A percentile compares a stretch with the other conserved stretches of the same genome.
Conservation (phyloP, 495 filamentous ascomycete species). For the Penicillium herquei region DNA sequence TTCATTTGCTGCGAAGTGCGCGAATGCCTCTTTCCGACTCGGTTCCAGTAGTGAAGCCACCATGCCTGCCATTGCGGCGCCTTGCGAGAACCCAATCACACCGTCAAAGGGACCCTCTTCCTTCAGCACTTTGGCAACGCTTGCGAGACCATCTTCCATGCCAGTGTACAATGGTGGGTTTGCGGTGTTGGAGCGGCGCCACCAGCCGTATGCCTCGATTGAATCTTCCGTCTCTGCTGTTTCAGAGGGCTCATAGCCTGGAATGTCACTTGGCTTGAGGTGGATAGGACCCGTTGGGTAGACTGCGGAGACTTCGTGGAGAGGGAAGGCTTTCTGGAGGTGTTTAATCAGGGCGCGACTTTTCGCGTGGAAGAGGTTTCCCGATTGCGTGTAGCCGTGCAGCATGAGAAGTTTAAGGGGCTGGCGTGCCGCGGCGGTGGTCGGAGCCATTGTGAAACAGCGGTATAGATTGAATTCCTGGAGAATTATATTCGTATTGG, state of each 20-base stretch:
- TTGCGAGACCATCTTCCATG: conserved; percentile 59
- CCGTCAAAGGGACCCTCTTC: conserved; percentile 67
- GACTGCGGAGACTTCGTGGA: conserved; percentile 50
- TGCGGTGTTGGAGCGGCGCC: conserved; percentile 55
- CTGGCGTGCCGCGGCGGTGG: conserved; percentile 22
- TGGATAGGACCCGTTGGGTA: conserved; percentile 55
- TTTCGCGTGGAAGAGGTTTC: conserved; percentile 82
- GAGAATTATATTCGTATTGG: no score
- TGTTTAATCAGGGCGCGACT: conserved; percentile 81
- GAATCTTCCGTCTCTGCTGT: conserved; percentile 36
- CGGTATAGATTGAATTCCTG: neutral
- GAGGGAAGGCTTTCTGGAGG: conserved; percentile 69
- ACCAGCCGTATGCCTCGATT: conserved; percentile 81
- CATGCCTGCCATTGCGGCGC: conserved; percentile 61
- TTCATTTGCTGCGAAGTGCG: conserved; percentile 24
- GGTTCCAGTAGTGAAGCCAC: conserved; percentile 68
- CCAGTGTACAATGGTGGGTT: conserved; percentile 60
- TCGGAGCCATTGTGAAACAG: conserved; percentile 19
- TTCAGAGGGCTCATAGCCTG: conserved; percentile 54
- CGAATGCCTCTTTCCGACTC: conserved; percentile 47
- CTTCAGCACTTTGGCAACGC: conserved; percentile 57
- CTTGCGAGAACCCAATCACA: conserved; percentile 75
- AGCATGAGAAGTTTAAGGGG: conserved; percentile 57
- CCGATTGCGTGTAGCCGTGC: conserved; percentile 86
- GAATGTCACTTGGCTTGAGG: conserved; percentile 67